Evolutionary conservation across 2,329 filamentous ascomycete species (phyloP), one percentile per base, ranked within the genome.

Genomic region (Pezicula neosporulosa): DNA sequence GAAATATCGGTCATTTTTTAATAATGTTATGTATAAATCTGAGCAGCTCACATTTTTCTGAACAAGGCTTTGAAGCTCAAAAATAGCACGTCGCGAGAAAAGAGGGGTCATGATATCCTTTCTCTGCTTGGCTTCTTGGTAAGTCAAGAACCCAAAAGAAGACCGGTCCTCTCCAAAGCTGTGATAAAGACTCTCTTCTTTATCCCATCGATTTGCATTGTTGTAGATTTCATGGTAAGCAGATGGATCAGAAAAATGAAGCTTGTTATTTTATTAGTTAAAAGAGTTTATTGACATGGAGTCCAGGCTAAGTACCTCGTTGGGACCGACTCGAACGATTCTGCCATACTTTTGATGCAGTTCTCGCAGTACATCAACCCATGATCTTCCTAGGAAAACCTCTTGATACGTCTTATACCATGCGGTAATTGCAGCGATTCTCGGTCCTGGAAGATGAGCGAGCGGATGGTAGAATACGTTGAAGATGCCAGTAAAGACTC

Each of bases 141-240:
- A 71, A 15, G 63, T 73, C 30, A 68, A 53, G 48, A 68, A 70
- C 10, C 68, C 71, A 55, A 76, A 74, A 28, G 68, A 71, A n/a
- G 71, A 72, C 16, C 67, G 57, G 52, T 73, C 66, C 48, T 70
- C 65, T 49, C 68, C 67, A 53, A 76, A 74, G 38, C 63, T 64
- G 16, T 63, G 59, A 54, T 76, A 76, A 1, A 74, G 58, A 0
- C 38, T 51, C 1, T 55, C 55, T 39, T 75, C 70, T 49, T 76
- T 75, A 51, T 73, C 66, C 71, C 71, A 74, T 15, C 66, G 63
- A 43, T 70, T 69, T 38, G 62, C 65, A 46, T 63, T 63, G 55
- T 68, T 71, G 59, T 75, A 74, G 36, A 75, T 74, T 36, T 71
- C 70, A 53, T 70, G 61, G 56, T 74, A 75, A 21, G 68, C 70